Conservation (phyloP, 31 red algal species). For the Asparagopsis taxiformis region DNA sequence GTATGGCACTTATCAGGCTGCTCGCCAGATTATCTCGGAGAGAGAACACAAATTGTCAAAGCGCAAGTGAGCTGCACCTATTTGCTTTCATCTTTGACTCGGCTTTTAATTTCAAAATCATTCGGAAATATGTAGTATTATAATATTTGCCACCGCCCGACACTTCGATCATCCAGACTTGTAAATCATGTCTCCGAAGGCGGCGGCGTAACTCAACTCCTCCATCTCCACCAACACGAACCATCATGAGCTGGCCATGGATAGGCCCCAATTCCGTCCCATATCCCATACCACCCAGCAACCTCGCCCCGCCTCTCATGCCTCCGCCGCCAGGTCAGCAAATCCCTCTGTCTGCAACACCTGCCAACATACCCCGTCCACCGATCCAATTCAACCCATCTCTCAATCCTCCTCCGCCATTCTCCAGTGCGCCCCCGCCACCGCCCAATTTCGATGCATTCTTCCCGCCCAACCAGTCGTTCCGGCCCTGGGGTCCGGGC, state of each 20-base stretch:
- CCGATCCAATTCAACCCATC: constrained; percentile 2
- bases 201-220: no score
- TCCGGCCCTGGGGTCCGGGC: not conserved
- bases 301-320: not conserved
- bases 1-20: constrained; percentile 70
- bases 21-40: constrained; percentile 27
- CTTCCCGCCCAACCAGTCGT: not conserved
- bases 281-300: not conserved
- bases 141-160: no score
- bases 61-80: not conserved
- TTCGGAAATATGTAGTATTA: no score
- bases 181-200: no score
- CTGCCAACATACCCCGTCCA: not conserved
- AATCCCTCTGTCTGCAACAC: not conserved
- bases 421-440: not conserved
- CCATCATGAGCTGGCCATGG: constrained; percentile 14
- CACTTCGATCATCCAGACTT: no score
- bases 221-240: no score
- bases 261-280: not conserved
- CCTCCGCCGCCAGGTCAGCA: not conserved
- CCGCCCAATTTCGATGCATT: not conserved
- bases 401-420: not conserved
- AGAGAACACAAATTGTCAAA: constrained; percentile 4
- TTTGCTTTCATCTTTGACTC: no score
- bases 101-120: no score